Conservation (phyloP, 2,329 filamentous ascomycete genomes). For the Xylariaceae sp. region DNA sequence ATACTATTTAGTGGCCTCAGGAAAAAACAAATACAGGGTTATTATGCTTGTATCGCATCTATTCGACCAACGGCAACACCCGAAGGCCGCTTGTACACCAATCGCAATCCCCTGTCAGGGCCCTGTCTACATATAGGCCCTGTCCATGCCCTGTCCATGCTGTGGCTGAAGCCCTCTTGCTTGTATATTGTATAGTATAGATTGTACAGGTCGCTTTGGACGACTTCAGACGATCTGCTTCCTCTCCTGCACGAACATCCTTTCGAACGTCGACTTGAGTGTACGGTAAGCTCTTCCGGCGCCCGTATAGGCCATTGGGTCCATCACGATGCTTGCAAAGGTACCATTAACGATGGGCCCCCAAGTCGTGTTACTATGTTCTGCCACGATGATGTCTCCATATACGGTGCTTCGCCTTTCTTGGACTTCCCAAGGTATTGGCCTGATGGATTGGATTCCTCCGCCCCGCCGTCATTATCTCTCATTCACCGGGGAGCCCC, state of each 20-base stretch:
- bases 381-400: slow-evolving; percentile 12
- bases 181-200: neutral
- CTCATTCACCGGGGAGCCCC: slow-evolving; percentile 5
- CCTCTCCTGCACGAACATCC: neutral
- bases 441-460: slow-evolving; percentile 22
- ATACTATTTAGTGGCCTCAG: slow-evolving; percentile 13
- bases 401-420: slow-evolving; percentile 26
- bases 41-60: slow-evolving; percentile 28
- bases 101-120: slow-evolving; percentile 37
- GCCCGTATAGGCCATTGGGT: neutral
- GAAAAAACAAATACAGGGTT: slow-evolving; percentile 1
- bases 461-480: slow-evolving; percentile 22
- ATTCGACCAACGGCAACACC: slow-evolving; percentile 24
- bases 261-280: neutral
- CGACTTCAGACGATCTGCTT: slow-evolving; percentile 11
- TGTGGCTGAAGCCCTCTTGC: neutral
- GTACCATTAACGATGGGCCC: slow-evolving; percentile 22
- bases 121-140: slow-evolving; percentile 2
- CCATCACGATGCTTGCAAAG: slow-evolving; percentile 10
- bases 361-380: slow-evolving; percentile 8
- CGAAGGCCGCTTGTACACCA: slow-evolving; percentile 36
- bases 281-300: slow-evolving; percentile 3
- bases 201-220: slow-evolving; percentile 7
- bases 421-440: slow-evolving; percentile 12
- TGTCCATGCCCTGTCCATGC: neutral